These are phyloP conservation scores for Sarocladiaceae sp. DNA, from an alignment of 2,329 filamentous ascomycete genomes.

Conservation along the genomic window DNA sequence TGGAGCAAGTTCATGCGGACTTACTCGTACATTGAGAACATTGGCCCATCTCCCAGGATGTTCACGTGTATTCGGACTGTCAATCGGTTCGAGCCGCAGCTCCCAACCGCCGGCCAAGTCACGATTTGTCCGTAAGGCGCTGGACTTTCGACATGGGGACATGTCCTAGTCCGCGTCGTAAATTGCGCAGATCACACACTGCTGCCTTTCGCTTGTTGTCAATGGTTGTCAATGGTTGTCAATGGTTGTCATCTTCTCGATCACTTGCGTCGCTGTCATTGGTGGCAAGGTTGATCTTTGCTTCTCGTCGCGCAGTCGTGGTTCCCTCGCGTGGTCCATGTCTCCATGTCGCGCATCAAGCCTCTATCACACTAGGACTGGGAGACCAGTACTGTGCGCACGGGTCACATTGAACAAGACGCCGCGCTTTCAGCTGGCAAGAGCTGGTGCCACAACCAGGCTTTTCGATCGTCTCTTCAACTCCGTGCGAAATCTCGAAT, in stretches of 20 bases:
- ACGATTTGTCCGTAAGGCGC: neutral
- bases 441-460: neutral
- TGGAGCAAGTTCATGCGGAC: slow-evolving; percentile 2
- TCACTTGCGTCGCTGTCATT: no score
- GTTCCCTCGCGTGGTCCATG: neutral
- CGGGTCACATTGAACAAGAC: neutral
- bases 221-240: neutral
- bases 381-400: neutral
- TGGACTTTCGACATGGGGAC: neutral
- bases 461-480: neutral
- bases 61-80: neutral
- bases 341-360: neutral
- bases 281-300: neutral
- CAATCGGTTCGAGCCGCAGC: no score
- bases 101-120: no score
- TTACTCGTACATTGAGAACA: no score
- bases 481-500: neutral
- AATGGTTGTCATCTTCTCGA: no score
- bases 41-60: neutral
- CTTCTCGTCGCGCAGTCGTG: neutral
- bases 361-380: neutral
- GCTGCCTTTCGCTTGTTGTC: neutral
- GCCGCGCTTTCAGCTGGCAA: neutral
- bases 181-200: neutral
- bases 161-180: neutral